Percentiles rank a stretch among this genome's conserved stretches.
Conservation (phyloP, 2,329 filamentous ascomycete species). For the Alternaria tenuissima region DNA sequence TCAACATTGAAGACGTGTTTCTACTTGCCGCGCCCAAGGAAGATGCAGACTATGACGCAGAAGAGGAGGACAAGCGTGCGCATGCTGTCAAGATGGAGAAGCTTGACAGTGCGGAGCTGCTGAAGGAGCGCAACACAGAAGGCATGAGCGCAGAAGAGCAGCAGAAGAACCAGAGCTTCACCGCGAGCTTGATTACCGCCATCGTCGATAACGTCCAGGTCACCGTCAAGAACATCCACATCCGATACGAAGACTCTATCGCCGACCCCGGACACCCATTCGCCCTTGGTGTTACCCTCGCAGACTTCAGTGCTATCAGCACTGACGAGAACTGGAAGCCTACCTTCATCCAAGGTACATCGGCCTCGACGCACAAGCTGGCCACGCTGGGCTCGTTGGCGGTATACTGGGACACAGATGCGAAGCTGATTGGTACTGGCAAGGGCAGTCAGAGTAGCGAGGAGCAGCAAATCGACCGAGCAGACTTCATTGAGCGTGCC, state of each 20-base stretch:
- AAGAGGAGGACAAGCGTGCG: conserved; percentile 85
- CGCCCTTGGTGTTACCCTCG: conserved; percentile 87
- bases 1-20: conserved; percentile 97
- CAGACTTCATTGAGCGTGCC: conserved; percentile 79
- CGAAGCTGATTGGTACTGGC: conserved; percentile 81
- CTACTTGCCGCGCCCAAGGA: conserved; percentile 94
- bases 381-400: conserved; percentile 89
- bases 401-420: conserved; percentile 98
- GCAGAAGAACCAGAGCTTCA: conserved; percentile 97
- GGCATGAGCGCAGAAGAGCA: conserved; percentile 95
- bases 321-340: conserved; percentile 95
- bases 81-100: conserved; percentile 99
- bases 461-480: conserved; percentile 70
- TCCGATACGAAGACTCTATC: conserved; percentile 97
- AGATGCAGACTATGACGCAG: conserved; percentile 90
- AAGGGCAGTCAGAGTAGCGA: conserved; percentile 72
- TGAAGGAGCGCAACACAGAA: conserved; percentile 92
- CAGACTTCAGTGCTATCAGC: conserved; percentile 96
- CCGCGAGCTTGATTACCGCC: conserved; percentile 90
- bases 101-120: conserved; percentile 91
- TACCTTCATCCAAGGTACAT: conserved; percentile 91
- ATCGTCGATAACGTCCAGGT: conserved; percentile 99
- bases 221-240: conserved; percentile 96
- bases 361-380: conserved; percentile 87
- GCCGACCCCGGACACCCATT: conserved; percentile 95